Base-by-base conservation (phyloP, 345 rosid genomes). In the Noccaea caerulescens region DNA sequence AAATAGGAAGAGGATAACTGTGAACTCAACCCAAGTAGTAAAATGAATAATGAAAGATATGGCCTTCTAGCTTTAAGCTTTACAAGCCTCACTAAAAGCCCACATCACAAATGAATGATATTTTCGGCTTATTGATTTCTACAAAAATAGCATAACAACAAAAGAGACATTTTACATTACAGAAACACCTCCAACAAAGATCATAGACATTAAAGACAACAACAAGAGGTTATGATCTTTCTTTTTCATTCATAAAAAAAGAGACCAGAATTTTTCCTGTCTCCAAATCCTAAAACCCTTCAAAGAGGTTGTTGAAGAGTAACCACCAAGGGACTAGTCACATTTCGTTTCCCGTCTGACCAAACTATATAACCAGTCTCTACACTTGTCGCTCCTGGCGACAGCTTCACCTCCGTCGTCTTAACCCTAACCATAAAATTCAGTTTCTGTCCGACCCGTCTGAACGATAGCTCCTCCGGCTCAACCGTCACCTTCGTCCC, bases 291-390 rank as follows among this genome's bases (percentile, higher is more conserved):
- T 69, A 45, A 75, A 46, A 13, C 70, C 46, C 59, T 45, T 78
- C 82, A 91, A 54, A 94, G 72, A 78, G 97, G 95, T 64, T 91
- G 97, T 81, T 94, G 99, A 88, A 94, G 76, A 68, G 99, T 91
- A 55, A 89, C 91, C 10, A 89, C 82, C 57, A 94, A 63, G 13
- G 97, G 96, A 74, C 97, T 94, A 4, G 87, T 84, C 49, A 89
- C 96, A 66, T 66, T 70, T 58, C 85, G 96, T 82, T 86, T 88
- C 55, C 89, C 97, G 10, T 94, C 96, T 3, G 93, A 87, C 99
- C 98, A 92, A 5, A 82, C 75, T 41, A 94, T 72, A 9, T 89
- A 80, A 54, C 97, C 99, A 41, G 84, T 86, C 80, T 80, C 84
- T 62, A 80, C 75, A 64, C 51, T 87, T 30, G 85, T 82, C 32